Conservation (phyloP, 257 asterid genomes). For the Gynochthodes officinalis region DNA sequence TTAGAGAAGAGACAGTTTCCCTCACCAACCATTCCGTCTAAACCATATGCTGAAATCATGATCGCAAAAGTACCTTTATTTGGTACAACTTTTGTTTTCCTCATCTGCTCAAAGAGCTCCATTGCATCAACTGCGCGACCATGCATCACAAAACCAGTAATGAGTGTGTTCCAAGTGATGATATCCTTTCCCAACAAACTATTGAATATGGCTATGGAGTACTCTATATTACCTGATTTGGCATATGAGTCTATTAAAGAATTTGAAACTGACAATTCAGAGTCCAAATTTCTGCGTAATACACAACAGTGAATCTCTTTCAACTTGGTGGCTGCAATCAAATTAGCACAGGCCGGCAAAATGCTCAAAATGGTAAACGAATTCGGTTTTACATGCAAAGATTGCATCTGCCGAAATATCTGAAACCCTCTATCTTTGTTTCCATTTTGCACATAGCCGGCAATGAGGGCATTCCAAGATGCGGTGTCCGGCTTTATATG, state of each 20-base stretch:
- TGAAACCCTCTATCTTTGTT: conserved; percentile 55
- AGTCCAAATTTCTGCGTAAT: conserved; percentile 43
- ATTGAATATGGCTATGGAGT: conserved; percentile 49
- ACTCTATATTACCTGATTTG: conserved; percentile 55
- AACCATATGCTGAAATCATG: conserved; percentile 62
- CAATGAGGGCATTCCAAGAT: conserved; percentile 80
- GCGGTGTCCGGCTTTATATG: conserved; percentile 59
- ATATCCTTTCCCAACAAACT: conserved; percentile 53
- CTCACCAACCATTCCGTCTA: conserved; percentile 56
- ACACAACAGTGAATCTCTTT: conserved; percentile 74
- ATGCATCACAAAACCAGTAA: conserved; percentile 55
- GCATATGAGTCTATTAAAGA: conserved; percentile 64
- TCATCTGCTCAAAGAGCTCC: conserved; percentile 62
- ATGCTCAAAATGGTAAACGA: conserved; percentile 67
- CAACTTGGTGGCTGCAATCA: conserved; percentile 59
- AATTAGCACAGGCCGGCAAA: conserved; percentile 67
- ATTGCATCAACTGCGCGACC: conserved; percentile 47
- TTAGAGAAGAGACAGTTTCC: conserved; percentile 41
- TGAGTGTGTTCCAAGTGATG: conserved; percentile 80
- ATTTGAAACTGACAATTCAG: conserved; percentile 61
- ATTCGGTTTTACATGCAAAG: conserved; percentile 54
- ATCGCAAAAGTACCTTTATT: conserved; percentile 67
- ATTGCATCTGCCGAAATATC: conserved; percentile 65
- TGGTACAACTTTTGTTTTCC: conserved; percentile 39
- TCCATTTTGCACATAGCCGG: conserved; percentile 62